A percentile compares a stretch with the other conserved stretches of the same genome.
Evolutionary conservation across 2,329 filamentous ascomycete genomes (phyloP).

Genomic region (Teratosphaeria gauchensis): DNA sequence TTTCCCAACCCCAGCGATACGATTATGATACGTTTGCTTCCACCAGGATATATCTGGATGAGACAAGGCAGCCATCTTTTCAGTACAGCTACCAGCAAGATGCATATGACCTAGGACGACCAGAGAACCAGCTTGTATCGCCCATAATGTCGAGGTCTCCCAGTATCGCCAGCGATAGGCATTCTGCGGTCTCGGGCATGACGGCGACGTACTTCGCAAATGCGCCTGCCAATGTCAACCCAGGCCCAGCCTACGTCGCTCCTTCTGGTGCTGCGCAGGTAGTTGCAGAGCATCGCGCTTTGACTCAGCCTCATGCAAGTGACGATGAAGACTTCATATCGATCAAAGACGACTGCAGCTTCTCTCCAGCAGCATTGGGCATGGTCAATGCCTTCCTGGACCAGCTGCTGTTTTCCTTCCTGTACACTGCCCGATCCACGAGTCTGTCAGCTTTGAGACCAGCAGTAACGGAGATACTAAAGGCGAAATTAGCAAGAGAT

Average conservation of each 20-base stretch:
- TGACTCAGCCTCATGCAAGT: slow-evolving; percentile 51
- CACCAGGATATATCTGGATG: not conserved
- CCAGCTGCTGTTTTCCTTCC: slow-evolving; percentile 81
- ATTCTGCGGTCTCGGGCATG: slow-evolving; percentile 14
- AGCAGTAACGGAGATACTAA: slow-evolving; percentile 77
- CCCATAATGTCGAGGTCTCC: slow-evolving; percentile 17
- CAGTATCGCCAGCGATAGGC: slow-evolving; percentile 15
- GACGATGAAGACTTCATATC: slow-evolving; percentile 50
- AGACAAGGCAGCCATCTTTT: not conserved
- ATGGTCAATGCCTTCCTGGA: slow-evolving; percentile 90
- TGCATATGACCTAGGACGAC: slow-evolving; percentile 1
- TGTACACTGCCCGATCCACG: slow-evolving; percentile 71
- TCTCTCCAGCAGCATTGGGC: slow-evolving; percentile 62
- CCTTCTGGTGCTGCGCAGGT: slow-evolving; percentile 81
- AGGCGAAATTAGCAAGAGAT: slow-evolving; percentile 77
- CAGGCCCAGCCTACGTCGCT: slow-evolving; percentile 79
- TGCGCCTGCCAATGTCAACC: slow-evolving; percentile 43
- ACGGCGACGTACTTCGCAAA: slow-evolving; percentile 11
- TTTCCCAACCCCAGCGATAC: not conserved
- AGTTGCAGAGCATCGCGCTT: slow-evolving; percentile 78
- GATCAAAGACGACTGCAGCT: slow-evolving; percentile 55
- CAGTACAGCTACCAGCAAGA: not conserved
- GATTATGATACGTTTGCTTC: not conserved
- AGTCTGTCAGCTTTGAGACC: slow-evolving; percentile 65
- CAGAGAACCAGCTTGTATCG: slow-evolving; percentile 7